Percentiles rank a stretch among this genome's conserved stretches.
Evolutionary conservation across 2,329 filamentous ascomycete species (phyloP).

Genomic region (Fusarium duplospermum): DNA sequence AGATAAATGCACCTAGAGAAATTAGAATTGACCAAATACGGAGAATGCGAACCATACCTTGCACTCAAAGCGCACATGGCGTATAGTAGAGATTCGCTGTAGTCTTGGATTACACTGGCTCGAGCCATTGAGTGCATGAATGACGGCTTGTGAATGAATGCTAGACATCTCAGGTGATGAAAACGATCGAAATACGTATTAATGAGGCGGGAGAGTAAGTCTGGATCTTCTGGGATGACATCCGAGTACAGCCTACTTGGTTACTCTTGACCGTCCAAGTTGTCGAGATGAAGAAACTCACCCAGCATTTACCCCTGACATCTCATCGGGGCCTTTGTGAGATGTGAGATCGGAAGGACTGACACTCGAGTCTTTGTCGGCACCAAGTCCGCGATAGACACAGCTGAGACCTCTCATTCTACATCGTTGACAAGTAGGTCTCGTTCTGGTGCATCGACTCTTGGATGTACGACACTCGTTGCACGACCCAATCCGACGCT

Average conservation of each 20-base stretch:
- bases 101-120: constrained; percentile 34
- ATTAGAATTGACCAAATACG: neutral
- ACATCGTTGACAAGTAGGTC: constrained; percentile 44
- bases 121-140: constrained; percentile 41
- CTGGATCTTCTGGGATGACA: neutral
- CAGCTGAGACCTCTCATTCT: constrained; percentile 19
- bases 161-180: constrained; percentile 39
- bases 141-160: constrained; percentile 40
- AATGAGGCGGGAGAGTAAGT: constrained; percentile 6
- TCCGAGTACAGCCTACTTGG: neutral
- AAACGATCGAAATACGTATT: constrained; percentile 35
- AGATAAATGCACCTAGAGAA: neutral
- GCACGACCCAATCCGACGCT: constrained; percentile 44
- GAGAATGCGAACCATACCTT: neutral
- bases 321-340: neutral
- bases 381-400: neutral
- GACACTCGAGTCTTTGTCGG: neutral
- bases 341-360: neutral
- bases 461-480: constrained; percentile 44
- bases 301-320: neutral
- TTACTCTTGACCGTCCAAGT: neutral
- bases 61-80: constrained; percentile 40
- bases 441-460: constrained; percentile 42
- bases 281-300: neutral
- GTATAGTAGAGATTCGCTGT: constrained; percentile 40